These are phyloP conservation scores for Didymella pinodella DNA, from an alignment of 2,329 filamentous ascomycete genomes.

Conservation along the genomic window DNA sequence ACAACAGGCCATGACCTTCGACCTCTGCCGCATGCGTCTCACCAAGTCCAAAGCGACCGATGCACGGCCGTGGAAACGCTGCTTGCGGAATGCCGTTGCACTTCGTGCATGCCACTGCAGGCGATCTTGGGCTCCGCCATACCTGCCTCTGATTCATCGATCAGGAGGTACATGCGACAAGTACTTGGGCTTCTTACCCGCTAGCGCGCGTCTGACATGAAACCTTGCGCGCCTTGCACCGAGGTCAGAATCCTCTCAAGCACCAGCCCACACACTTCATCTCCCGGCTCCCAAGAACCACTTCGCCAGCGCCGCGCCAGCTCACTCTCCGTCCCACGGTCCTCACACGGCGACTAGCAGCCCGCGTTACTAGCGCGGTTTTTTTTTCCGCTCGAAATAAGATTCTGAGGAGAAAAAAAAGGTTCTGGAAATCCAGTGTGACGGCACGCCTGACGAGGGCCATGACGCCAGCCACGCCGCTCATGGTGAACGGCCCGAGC, in stretches of 20 bases:
- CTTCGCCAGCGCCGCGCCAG: slow-evolving; percentile 11
- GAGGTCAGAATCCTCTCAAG: slow-evolving; percentile 1
- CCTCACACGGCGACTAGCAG: slow-evolving; percentile 19
- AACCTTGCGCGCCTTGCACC: slow-evolving; percentile 18
- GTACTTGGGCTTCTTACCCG: slow-evolving; percentile 4
- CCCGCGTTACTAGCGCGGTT: slow-evolving; percentile 12
- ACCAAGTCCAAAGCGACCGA: slow-evolving; percentile 13
- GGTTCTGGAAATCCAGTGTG: slow-evolving; percentile 9
- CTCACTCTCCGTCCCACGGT: slow-evolving; percentile 6
- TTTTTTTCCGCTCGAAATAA: slow-evolving; percentile 1
- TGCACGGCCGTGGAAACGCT: slow-evolving; percentile 13
- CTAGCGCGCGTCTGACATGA: slow-evolving; percentile 6
- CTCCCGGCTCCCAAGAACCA: slow-evolving; percentile 7
- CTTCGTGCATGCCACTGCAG: slow-evolving; percentile 12
- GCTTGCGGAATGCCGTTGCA: slow-evolving; percentile 13
- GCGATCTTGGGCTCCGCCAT: slow-evolving; percentile 12
- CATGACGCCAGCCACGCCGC: slow-evolving; percentile 15
- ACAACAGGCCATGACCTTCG: background rate
- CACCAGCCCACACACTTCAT: slow-evolving; percentile 7
- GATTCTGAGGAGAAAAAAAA: slow-evolving; percentile 10
- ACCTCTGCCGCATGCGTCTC: slow-evolving; percentile 21
- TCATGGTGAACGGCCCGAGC: background rate
- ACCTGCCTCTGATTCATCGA: slow-evolving; percentile 10
- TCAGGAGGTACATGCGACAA: background rate
- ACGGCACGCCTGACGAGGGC: slow-evolving; percentile 11